These are phyloP conservation scores for Phialophora tarda DNA, from an alignment of 2,329 filamentous ascomycete species.

Conservation along the genomic window DNA sequence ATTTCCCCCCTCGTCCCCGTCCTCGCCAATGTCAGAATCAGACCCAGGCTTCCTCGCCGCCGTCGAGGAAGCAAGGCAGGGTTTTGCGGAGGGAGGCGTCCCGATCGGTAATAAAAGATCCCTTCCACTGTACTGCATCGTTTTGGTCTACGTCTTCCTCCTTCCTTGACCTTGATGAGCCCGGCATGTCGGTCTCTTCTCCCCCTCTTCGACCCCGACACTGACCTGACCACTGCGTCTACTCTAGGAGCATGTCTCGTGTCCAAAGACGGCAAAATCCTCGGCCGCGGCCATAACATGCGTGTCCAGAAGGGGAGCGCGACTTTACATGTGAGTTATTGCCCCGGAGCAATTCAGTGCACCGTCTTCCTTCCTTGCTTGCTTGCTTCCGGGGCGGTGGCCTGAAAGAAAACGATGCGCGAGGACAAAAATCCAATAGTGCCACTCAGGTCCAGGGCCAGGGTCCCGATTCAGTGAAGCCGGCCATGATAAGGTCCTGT, in stretches of 20 bases:
- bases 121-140: background rate
- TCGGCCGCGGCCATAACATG: slow-evolving; percentile 77
- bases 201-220: background rate
- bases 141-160: too few relatives aligned
- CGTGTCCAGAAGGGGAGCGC: slow-evolving; percentile 73
- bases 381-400: too few relatives aligned
- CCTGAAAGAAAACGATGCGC: too few relatives aligned
- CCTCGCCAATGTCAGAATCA: slow-evolving; percentile 39
- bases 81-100: slow-evolving; percentile 63
- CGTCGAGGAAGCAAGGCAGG: slow-evolving; percentile 62
- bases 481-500: background rate
- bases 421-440: too few relatives aligned
- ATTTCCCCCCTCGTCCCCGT: background rate
- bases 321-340: slow-evolving; percentile 70
- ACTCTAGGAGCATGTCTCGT: slow-evolving; percentile 63
- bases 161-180: too few relatives aligned
- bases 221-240: background rate
- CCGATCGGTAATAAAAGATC: slow-evolving; percentile 51
- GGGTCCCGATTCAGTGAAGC: too few relatives aligned
- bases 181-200: too few relatives aligned
- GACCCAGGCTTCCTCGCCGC: slow-evolving; percentile 63
- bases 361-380: too few relatives aligned
- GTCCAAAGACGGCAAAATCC: slow-evolving; percentile 70
- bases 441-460: too few relatives aligned
- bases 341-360: too few relatives aligned